Conservation (phyloP, 305 asterid species). For the Salvia sclarea region DNA sequence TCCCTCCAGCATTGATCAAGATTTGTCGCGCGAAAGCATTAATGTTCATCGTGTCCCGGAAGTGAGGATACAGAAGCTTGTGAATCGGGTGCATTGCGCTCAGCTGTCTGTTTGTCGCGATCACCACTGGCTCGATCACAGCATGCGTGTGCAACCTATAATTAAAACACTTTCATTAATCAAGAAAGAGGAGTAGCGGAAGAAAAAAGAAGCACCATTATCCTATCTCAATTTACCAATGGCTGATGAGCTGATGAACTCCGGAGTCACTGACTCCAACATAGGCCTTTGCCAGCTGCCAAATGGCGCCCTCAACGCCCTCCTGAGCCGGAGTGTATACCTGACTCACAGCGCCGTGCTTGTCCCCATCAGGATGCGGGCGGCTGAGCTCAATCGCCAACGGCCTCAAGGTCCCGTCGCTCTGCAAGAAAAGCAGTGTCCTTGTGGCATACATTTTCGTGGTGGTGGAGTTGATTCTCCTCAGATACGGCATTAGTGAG, state of each 20-base stretch:
- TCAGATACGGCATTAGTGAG: slow-evolving; percentile 54
- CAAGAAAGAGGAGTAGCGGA: too few species aligned
- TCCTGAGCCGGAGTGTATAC: slow-evolving; percentile 49
- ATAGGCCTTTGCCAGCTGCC: slow-evolving; percentile 74
- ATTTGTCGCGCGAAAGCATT: slow-evolving; percentile 52
- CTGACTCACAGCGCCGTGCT: slow-evolving; percentile 44
- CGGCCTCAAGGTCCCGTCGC: slow-evolving; percentile 60
- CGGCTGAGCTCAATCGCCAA: slow-evolving; percentile 60
- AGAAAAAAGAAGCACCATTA: too few species aligned
- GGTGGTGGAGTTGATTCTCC: slow-evolving; percentile 48
- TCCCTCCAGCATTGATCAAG: slow-evolving; percentile 49
- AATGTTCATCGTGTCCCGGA: slow-evolving; percentile 71
- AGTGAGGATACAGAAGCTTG: slow-evolving; percentile 52
- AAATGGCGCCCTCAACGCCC: slow-evolving; percentile 43
- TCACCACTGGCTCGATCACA: slow-evolving; percentile 60
- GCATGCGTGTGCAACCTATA: slow-evolving; percentile 69
- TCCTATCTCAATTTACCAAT: slow-evolving; percentile 42
- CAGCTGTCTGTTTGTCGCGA: slow-evolving; percentile 56
- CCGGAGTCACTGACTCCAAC: slow-evolving; percentile 64
- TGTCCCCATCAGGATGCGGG: slow-evolving; percentile 52
- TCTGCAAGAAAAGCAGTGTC: slow-evolving; percentile 55
- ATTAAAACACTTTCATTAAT: slow-evolving; percentile 7
- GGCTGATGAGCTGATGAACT: slow-evolving; percentile 66
- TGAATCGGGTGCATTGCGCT: slow-evolving; percentile 68
- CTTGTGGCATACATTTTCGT: slow-evolving; percentile 62